These are phyloP conservation scores for Diplodia corticola DNA, from an alignment of 2,329 filamentous ascomycete species.

Conservation along the genomic window DNA sequence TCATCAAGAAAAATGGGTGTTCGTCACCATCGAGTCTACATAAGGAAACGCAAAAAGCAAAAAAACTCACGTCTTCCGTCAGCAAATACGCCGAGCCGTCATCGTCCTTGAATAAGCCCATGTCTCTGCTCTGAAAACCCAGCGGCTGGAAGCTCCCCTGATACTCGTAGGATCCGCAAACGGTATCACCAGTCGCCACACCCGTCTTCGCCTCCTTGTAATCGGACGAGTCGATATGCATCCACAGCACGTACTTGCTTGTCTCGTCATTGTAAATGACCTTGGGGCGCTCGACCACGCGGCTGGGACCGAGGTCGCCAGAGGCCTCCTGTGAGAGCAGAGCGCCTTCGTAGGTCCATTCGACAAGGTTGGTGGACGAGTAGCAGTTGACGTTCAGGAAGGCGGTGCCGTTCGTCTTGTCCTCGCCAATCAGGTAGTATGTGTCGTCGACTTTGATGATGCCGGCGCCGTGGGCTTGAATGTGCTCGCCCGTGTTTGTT, in stretches of 20 bases:
- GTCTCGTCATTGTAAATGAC: constrained; percentile 68
- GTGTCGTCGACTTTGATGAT: constrained; percentile 59
- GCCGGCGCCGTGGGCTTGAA: constrained; percentile 67
- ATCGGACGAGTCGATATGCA: constrained; percentile 64
- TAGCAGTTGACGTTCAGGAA: constrained; percentile 71
- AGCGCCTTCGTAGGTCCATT: constrained; percentile 63
- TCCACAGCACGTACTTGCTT: constrained; percentile 65
- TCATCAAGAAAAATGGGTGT: not conserved
- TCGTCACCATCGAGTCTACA: not conserved
- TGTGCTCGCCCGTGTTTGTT: constrained; percentile 52
- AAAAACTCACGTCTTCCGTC: constrained; percentile 58
- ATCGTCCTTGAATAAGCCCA: constrained; percentile 63
- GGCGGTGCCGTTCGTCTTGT: constrained; percentile 62
- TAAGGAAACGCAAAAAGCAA: not conserved
- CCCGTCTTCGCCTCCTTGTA: constrained; percentile 67
- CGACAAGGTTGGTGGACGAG: constrained; percentile 61
- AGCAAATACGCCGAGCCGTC: constrained; percentile 62
- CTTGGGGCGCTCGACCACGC: constrained; percentile 68
- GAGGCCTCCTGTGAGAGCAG: constrained; percentile 56
- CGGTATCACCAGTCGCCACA: constrained; percentile 59
- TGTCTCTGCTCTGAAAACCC: constrained; percentile 57
- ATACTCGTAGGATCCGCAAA: constrained; percentile 62
- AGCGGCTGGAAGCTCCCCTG: constrained; percentile 50
- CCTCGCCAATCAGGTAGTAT: constrained; percentile 70
- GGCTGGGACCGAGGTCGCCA: constrained; percentile 61